A percentile compares a stretch with the other conserved stretches of the same genome.
phyloP scores from a whole-genome alignment of 306 rosid genomes.

The Cicer judaicum region DNA sequence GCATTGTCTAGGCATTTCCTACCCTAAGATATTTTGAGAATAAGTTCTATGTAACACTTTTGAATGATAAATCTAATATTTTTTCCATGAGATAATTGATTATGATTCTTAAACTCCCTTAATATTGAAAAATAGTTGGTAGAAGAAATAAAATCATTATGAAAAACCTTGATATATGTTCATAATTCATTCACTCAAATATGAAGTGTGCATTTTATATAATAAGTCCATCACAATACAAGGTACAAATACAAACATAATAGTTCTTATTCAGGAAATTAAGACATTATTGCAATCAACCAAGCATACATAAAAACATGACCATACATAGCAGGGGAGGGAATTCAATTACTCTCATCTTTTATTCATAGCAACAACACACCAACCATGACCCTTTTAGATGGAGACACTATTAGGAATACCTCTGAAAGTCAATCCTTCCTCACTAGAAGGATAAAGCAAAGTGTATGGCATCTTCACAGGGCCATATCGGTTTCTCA shows the following conservation, averaged over 20 bases:
- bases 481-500: conserved; percentile 68
- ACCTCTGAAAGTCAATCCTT: conserved; percentile 72
- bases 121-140: too few relatives aligned
- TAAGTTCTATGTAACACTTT: too few relatives aligned
- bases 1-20: too few relatives aligned
- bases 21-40: too few relatives aligned
- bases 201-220: neutral
- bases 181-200: too few relatives aligned
- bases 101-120: too few relatives aligned
- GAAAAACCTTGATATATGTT: too few relatives aligned
- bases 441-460: conserved; percentile 73
- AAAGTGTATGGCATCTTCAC: conserved; percentile 72
- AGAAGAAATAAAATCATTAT: too few relatives aligned
- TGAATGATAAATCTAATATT: too few relatives aligned
- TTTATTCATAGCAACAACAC: conserved; percentile 24
- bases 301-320: neutral
- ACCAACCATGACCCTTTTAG: conserved; percentile 12
- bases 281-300: neutral
- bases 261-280: neutral
- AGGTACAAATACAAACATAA: neutral
- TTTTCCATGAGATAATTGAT: too few relatives aligned
- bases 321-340: neutral
- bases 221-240: neutral
- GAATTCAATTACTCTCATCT: neutral
- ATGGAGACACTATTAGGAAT: conserved; percentile 82